A percentile compares a stretch with the other conserved stretches of the same genome.
phyloP scores from a whole-genome alignment of 1,284 basidiomycete genomes.

The Mycena citricolor region DNA sequence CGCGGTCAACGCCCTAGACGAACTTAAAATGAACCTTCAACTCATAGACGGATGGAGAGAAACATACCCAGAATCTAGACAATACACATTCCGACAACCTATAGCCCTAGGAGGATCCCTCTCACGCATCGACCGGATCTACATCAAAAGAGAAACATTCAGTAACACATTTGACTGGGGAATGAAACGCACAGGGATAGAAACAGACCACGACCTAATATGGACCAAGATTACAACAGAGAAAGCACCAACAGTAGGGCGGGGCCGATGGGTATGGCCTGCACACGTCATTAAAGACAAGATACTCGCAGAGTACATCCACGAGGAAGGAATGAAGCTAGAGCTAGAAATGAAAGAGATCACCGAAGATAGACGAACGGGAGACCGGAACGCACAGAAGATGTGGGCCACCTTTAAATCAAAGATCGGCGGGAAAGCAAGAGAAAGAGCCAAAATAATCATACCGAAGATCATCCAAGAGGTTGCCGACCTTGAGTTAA shows the following conservation, averaged over 20 bases:
- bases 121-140: constrained; percentile 40
- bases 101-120: constrained; percentile 23
- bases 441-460: constrained; percentile 9
- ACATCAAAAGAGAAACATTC: constrained; percentile 18
- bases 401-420: background rate
- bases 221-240: constrained; percentile 25
- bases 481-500: constrained; percentile 9
- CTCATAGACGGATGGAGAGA: constrained; percentile 30
- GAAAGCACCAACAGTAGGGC: constrained; percentile 28
- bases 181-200: constrained; percentile 22
- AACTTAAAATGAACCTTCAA: constrained; percentile 26
- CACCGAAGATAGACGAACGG: background rate
- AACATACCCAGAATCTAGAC: constrained; percentile 3
- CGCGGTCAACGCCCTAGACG: constrained; percentile 14
- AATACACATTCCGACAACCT: constrained; percentile 21
- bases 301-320: constrained; percentile 15
- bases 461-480: constrained; percentile 9
- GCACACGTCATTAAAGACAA: constrained; percentile 26
- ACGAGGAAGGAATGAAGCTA: constrained; percentile 3
- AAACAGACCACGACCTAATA: constrained; percentile 34
- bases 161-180: constrained; percentile 26
- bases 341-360: background rate
- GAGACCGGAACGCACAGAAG: constrained; percentile 1
- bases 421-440: constrained; percentile 1
- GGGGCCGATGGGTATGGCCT: constrained; percentile 33